Conservation (phyloP, 2,329 filamentous ascomycete genomes). For the Alternaria rosae region DNA sequence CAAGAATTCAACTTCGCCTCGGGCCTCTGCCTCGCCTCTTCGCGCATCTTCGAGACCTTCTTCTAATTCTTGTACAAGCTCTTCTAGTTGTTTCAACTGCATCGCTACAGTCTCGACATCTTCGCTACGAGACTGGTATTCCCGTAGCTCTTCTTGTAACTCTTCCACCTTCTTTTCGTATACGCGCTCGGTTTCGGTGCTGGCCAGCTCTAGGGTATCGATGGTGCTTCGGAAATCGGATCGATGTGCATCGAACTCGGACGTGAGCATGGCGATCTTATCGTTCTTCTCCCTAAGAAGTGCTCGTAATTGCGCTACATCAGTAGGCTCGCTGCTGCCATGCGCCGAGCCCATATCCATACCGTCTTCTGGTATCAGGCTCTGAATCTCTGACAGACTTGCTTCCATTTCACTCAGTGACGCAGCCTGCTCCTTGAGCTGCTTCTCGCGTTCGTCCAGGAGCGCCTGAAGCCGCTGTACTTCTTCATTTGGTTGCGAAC, state of each 20-base stretch:
- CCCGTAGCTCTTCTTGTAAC: constrained; percentile 81
- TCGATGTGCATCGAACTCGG: constrained; percentile 92
- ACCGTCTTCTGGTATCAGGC: constrained; percentile 66
- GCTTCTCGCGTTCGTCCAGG: constrained; percentile 82
- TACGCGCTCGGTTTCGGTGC: constrained; percentile 91
- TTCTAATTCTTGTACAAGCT: constrained; percentile 94
- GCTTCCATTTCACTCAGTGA: constrained; percentile 89
- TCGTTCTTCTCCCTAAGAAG: constrained; percentile 94
- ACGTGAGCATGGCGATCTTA: constrained; percentile 89
- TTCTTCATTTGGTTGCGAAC: constrained; percentile 65
- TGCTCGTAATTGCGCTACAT: constrained; percentile 78
- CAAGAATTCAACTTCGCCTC: constrained; percentile 94
- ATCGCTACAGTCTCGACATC: constrained; percentile 91
- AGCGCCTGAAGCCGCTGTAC: constrained; percentile 74
- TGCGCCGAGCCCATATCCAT: constrained; percentile 58
- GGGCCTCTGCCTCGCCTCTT: constrained; percentile 91
- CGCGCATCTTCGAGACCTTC: constrained; percentile 95
- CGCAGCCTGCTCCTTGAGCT: constrained; percentile 85
- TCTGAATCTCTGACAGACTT: constrained; percentile 81
- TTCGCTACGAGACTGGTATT: constrained; percentile 80
- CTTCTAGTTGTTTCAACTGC: constrained; percentile 94
- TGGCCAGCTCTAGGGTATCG: constrained; percentile 93
- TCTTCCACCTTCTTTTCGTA: constrained; percentile 94
- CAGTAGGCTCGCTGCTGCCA: constrained; percentile 62
- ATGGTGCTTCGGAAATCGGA: constrained; percentile 97